Evolutionary conservation across 768 basidiomycete species (phyloP).

Genomic region (Russula sp.): DNA sequence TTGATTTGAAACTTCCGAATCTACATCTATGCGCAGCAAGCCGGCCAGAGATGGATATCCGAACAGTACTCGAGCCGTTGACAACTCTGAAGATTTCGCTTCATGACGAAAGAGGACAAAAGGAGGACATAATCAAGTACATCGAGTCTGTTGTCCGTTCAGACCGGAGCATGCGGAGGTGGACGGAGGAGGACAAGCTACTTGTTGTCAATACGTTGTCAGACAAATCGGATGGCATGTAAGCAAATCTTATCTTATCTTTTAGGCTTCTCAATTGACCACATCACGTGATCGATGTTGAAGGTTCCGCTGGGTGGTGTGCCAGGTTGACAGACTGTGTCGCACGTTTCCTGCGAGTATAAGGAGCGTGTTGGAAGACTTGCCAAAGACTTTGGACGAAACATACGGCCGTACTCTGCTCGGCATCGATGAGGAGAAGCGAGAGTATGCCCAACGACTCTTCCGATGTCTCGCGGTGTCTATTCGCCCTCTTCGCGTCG

Average conservation of each 20-base stretch:
- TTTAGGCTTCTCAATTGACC: background rate
- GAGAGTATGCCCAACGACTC: background rate
- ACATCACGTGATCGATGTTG: background rate
- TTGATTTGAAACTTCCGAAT: background rate
- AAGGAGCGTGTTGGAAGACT: background rate
- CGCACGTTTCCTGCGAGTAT: background rate
- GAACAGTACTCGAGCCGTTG: background rate
- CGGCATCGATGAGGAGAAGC: background rate
- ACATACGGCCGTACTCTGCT: background rate
- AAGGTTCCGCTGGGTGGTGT: background rate
- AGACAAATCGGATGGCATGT: conserved; percentile 15
- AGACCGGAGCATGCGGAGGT: conserved; percentile 13
- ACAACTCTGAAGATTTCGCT: background rate
- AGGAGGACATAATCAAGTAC: conserved; percentile 1
- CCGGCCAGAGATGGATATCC: conserved; percentile 15
- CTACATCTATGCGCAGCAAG: conserved; percentile 12
- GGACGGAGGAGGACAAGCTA: background rate
- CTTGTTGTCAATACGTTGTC: conserved; percentile 2
- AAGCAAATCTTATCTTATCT: background rate
- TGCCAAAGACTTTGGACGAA: background rate
- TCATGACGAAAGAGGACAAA: conserved; percentile 9
- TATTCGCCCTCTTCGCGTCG: conserved; percentile 7
- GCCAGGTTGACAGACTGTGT: background rate
- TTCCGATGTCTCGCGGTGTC: conserved; percentile 10
- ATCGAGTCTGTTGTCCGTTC: background rate